Conservation (phyloP, 2,329 filamentous ascomycete species). For the Aspergillus sp. region DNA sequence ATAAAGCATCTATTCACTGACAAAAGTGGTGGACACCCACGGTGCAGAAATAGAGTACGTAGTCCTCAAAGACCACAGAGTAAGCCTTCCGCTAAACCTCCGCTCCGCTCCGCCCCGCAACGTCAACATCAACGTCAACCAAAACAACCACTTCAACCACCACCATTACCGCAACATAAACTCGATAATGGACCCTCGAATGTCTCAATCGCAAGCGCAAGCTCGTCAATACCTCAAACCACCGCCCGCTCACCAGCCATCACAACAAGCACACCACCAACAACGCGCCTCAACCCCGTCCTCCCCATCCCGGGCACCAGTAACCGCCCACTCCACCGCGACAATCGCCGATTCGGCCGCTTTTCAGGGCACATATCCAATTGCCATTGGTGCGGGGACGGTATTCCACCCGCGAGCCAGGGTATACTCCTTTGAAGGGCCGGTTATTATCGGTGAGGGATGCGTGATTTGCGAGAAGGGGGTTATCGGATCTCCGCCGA, state of each 20-base stretch:
- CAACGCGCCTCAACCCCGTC: conserved; percentile 19
- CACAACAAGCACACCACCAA: conserved; percentile 27
- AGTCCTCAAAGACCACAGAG: background rate
- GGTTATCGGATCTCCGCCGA: conserved; percentile 43
- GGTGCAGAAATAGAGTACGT: no score
- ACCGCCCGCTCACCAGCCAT: conserved; percentile 29
- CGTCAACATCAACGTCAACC: background rate
- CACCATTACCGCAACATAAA: background rate
- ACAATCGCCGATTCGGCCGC: conserved; percentile 33
- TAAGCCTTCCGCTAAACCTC: background rate
- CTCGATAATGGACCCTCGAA: conserved; percentile 10
- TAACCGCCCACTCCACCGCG: conserved; percentile 29
- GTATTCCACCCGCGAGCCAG: conserved; percentile 80
- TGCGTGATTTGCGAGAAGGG: conserved; percentile 69
- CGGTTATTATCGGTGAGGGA: conserved; percentile 70
- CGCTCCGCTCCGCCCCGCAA: background rate
- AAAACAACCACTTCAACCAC: background rate
- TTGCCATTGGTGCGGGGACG: conserved; percentile 67
- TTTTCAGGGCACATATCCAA: conserved; percentile 60
- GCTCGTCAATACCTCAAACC: conserved; percentile 18
- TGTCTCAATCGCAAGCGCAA: conserved; percentile 1
- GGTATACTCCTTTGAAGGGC: conserved; percentile 68
- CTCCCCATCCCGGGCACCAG: conserved; percentile 24
- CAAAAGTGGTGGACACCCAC: no score
- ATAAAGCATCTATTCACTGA: no score